A percentile compares a stretch with the other conserved stretches of the same genome.
Evolutionary conservation across 139 green algal genomes (phyloP).

Genomic region (Pleodorina starrii): DNA sequence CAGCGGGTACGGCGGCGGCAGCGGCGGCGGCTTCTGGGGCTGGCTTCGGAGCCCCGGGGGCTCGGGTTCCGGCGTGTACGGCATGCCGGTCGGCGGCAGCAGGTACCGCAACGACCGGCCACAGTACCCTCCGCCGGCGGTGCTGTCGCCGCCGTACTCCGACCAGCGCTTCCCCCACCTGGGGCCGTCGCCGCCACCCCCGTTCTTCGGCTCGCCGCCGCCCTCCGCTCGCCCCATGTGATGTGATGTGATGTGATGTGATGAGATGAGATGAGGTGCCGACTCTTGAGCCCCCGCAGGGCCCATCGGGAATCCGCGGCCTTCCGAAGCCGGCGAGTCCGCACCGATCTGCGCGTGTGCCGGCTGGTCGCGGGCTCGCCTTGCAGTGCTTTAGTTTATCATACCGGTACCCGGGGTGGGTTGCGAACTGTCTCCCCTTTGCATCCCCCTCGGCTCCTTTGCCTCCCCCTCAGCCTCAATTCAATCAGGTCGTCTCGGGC

Average conservation of each 20-base stretch:
- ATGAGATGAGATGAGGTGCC: no score
- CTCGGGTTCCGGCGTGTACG: conserved; percentile 2
- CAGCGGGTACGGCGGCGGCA: background rate
- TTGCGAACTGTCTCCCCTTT: no score
- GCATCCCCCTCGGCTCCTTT: no score
- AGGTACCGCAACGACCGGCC: conserved; percentile 11
- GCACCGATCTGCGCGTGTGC: no score
- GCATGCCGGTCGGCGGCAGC: background rate
- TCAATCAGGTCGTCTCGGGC: no score
- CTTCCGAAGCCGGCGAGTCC: no score
- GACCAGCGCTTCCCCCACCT: conserved; percentile 19
- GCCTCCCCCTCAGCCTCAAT: no score
- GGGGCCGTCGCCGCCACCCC: background rate
- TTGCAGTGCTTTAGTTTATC: no score
- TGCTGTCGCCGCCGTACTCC: conserved; percentile 35
- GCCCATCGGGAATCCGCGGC: no score
- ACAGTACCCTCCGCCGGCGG: conserved; percentile 38
- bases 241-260: background rate
- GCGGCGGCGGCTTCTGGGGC: conserved; percentile 35
- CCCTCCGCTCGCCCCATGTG: background rate
- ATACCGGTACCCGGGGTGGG: no score
- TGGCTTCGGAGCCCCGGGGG: conserved; percentile 40
- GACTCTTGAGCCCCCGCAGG: no score
- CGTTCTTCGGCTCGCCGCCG: background rate
- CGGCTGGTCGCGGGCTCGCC: no score